A percentile compares a stretch with the other conserved stretches of the same genome.
phyloP scores from a whole-genome alignment of 2,329 filamentous ascomycete genomes.

The Coleophoma crateriformis region DNA sequence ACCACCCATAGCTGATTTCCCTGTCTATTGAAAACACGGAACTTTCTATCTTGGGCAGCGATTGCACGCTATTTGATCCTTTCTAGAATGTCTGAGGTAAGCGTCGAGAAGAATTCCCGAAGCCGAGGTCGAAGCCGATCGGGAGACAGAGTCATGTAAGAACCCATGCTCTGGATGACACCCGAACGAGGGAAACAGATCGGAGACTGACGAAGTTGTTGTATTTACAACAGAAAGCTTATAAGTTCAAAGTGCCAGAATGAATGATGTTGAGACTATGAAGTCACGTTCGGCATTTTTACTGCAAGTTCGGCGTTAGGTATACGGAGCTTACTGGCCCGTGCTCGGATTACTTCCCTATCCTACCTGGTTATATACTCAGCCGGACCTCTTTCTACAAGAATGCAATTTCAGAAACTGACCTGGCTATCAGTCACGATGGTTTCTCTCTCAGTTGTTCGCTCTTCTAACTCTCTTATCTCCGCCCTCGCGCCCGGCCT shows the following conservation, averaged over 20 bases:
- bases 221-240: not conserved
- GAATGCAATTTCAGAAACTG: not conserved
- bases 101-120: too few species aligned
- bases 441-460: slow-evolving; percentile 26
- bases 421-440: slow-evolving; percentile 18
- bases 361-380: not conserved
- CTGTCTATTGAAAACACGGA: not conserved
- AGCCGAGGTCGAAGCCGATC: not conserved
- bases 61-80: slow-evolving; percentile 4
- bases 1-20: slow-evolving; percentile 3
- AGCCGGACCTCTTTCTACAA: not conserved
- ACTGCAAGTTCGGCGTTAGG: not conserved
- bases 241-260: not conserved
- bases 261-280: not conserved
- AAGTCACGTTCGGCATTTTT: not conserved
- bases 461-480: slow-evolving; percentile 29
- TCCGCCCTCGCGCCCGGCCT: slow-evolving; percentile 30
- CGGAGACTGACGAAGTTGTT: not conserved
- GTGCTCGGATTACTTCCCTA: not conserved
- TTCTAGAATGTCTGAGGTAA: not conserved
- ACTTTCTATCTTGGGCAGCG: slow-evolving; percentile 7
- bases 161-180: not conserved
- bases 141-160: not conserved
- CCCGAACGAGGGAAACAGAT: not conserved
- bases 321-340: not conserved